Evolutionary conservation across 129 eudicot species (phyloP).

Genomic region (Centrapalus pauciflorus): DNA sequence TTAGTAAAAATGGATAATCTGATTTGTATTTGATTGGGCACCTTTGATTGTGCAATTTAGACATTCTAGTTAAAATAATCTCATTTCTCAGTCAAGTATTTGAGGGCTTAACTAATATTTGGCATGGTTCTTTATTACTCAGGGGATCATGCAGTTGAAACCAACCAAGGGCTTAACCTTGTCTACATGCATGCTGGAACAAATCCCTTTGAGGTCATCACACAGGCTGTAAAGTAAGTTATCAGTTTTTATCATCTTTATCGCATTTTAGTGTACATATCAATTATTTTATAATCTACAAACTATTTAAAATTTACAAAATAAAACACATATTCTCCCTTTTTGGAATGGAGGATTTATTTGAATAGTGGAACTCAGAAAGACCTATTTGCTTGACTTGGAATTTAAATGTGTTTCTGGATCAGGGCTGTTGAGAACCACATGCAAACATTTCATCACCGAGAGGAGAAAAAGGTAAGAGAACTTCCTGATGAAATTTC

Average conservation of each 20-base stretch:
- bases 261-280: no score
- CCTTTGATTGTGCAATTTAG: background rate
- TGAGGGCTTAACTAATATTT: background rate
- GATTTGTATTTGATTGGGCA: background rate
- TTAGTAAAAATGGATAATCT: constrained; percentile 37
- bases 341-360: no score
- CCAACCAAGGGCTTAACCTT: constrained; percentile 66
- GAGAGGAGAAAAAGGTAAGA: constrained; percentile 81
- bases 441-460: constrained; percentile 84
- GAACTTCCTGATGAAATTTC: background rate
- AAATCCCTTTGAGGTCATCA: constrained; percentile 86
- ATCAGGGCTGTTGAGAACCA: constrained; percentile 85
- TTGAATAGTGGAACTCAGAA: background rate
- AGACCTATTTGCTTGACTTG: background rate
- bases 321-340: no score
- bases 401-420: constrained; percentile 2
- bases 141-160: constrained; percentile 83
- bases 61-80: background rate
- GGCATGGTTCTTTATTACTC: constrained; percentile 29
- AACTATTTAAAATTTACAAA: no score
- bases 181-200: constrained; percentile 93
- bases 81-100: background rate
- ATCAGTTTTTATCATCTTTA: no score
- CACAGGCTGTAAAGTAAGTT: constrained; percentile 82
- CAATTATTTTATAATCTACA: no score